Evolutionary conservation across 2,329 filamentous ascomycete genomes (phyloP).

Genomic region (Macrophomina tecta): DNA sequence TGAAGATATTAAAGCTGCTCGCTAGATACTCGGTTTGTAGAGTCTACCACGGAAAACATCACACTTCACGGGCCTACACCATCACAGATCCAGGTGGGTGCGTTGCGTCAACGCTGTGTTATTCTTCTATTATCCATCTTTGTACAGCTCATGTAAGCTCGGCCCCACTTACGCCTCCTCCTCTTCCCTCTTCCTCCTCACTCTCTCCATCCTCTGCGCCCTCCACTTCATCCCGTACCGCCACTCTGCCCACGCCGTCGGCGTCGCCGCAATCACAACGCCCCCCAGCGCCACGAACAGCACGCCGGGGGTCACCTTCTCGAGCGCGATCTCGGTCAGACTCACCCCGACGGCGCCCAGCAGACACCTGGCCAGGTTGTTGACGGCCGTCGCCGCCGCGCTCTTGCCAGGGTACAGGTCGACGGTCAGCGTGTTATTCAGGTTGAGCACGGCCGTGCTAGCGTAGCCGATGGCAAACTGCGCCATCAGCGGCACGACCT

Average conservation of each 20-base stretch:
- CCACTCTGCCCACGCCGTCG: slow-evolving; percentile 6
- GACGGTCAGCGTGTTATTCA: slow-evolving; percentile 60
- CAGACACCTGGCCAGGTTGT: slow-evolving; percentile 61
- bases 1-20: too few species aligned
- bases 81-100: too few species aligned
- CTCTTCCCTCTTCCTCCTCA: slow-evolving; percentile 1
- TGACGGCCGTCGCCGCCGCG: slow-evolving; percentile 59
- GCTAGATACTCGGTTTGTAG: too few species aligned
- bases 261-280: background rate
- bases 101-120: too few species aligned
- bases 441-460: slow-evolving; percentile 55
- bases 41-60: too few species aligned
- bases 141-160: too few species aligned
- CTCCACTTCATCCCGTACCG: slow-evolving; percentile 12
- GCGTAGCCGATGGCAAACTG: slow-evolving; percentile 62
- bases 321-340: slow-evolving; percentile 46
- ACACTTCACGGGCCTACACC: too few species aligned
- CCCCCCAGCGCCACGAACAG: slow-evolving; percentile 14
- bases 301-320: background rate
- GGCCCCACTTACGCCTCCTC: background rate
- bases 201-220: slow-evolving; percentile 12
- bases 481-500: slow-evolving; percentile 57
- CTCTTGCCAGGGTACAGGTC: slow-evolving; percentile 59
- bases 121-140: too few species aligned
- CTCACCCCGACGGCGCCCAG: slow-evolving; percentile 60